Evolutionary conservation across 495 filamentous ascomycete genomes (phyloP), one percentile per base, ranked within the genome.

Genomic region (Hypoxylon subgilvum): DNA sequence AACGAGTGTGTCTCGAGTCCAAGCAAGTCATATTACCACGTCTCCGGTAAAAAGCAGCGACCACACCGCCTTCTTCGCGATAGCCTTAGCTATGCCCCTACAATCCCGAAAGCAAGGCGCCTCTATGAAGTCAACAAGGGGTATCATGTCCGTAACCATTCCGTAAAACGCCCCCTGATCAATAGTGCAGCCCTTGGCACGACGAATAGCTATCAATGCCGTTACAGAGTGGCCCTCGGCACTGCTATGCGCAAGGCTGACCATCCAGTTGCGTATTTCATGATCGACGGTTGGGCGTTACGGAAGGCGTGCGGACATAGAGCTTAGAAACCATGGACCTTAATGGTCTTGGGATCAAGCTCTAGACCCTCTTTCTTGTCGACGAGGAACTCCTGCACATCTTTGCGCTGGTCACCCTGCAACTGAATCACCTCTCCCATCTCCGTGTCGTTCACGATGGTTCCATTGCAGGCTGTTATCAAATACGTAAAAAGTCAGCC

Each of bases 401-500:
- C 92, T 74, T 95, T 93, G 76, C 94, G 93, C 82, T 98, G 94
- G 76, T 98, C 94, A 66, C 94, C 94, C 77, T 98, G 94, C 68
- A 98, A 85, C 82, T 98, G 94, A 69, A 98, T 97, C 88, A 98
- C 94, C 84, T 97, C 92, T 72, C 94, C 94, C 92, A 97, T 96
- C 82, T 97, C 92, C 65, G 82, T 83, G 77, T 97, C 93, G 69
- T 86, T 86, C 77, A 98, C 92, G 80, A 97, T 96, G 79, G 94
- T 98, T 85, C 94, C 94, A 97, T 98, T 98, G 92, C 94, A 98
- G 74, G 94, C 94, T 94, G 66, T 44, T 94, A 66, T 44, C 4
- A 6, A 22, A 21, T 58, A 13, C 12, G 7, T 8, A 2, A 14
- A 14, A 3, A 44, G 32, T 68, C 45, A 70, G 63, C 34, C 6